These are phyloP conservation scores for Aegle marmelos DNA, from an alignment of 345 rosid genomes.

Conservation along the genomic window DNA sequence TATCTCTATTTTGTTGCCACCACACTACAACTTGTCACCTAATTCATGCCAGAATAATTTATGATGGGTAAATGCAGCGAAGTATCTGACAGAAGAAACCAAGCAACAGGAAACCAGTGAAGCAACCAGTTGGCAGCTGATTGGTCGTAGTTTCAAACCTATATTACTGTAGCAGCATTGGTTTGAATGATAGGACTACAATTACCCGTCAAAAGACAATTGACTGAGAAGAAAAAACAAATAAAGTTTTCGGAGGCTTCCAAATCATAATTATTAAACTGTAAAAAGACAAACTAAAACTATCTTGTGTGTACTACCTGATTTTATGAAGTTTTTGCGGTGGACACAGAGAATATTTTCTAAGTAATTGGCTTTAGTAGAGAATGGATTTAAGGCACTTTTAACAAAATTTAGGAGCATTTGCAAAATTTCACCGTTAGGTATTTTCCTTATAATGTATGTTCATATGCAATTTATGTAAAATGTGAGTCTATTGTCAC, in stretches of 20 bases:
- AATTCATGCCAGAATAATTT: neutral
- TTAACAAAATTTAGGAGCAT: too few species aligned
- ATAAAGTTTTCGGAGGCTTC: neutral
- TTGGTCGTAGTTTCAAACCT: neutral
- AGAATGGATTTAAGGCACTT: too few species aligned
- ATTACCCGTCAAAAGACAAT: neutral
- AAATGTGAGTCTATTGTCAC: too few species aligned
- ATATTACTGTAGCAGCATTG: neutral
- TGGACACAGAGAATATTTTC: too few species aligned
- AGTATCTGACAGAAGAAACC: neutral
- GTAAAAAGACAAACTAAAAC: too few species aligned
- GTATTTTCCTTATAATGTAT: too few species aligned
- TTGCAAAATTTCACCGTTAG: too few species aligned
- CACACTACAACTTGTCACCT: slow-evolving; percentile 6
- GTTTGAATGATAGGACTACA: neutral
- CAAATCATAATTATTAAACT: neutral
- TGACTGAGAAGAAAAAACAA: neutral
- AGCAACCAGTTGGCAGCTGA: neutral
- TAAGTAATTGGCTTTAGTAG: too few species aligned
- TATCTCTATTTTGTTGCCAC: neutral
- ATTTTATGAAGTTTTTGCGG: neutral
- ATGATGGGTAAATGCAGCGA: neutral
- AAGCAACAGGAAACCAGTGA: neutral
- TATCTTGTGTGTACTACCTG: fast-evolving
- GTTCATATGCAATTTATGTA: too few species aligned